Percentiles rank a stretch among this genome's conserved stretches.
These are phyloP conservation scores for Xerocomellus intermedius DNA, from an alignment of 768 basidiomycete species.

Conservation along the genomic window DNA sequence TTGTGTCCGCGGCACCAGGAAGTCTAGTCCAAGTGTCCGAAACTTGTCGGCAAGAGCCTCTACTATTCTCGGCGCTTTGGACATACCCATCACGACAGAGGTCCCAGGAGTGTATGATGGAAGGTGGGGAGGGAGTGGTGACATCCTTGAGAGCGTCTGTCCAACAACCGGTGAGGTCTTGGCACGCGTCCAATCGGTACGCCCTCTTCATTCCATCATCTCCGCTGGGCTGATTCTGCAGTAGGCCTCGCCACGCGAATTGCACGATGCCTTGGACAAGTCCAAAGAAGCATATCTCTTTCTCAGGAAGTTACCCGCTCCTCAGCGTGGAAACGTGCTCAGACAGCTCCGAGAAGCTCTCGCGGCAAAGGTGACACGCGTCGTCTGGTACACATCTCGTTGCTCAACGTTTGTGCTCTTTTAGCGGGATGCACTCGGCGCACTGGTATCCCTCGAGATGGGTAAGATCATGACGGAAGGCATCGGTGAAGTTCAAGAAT, in stretches of 20 bases:
- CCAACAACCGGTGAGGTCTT: conserved; percentile 87
- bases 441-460: conserved; percentile 85
- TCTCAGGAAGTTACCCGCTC: conserved; percentile 81
- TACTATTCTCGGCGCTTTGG: conserved; percentile 59
- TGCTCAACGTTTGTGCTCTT: conserved; percentile 12
- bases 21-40: conserved; percentile 28
- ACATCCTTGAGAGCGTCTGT: conserved; percentile 67
- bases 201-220: conserved; percentile 22
- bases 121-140: conserved; percentile 74
- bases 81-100: conserved; percentile 54
- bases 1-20: conserved; percentile 18
- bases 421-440: conserved; percentile 76
- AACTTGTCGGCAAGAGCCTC: conserved; percentile 70
- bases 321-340: conserved; percentile 83
- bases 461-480: conserved; percentile 92
- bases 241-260: conserved; percentile 70
- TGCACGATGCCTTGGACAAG: conserved; percentile 63
- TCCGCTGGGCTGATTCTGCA: conserved; percentile 11
- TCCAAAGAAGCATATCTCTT: conserved; percentile 69
- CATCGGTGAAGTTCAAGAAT: conserved; percentile 91
- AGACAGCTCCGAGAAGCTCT: conserved; percentile 85
- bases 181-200: conserved; percentile 68
- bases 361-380: conserved; percentile 59
- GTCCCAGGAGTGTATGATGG: conserved; percentile 81
- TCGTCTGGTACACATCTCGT: background rate